phyloP scores from a whole-genome alignment of 129 eudicot genomes.

The Centaurea solstitialis region DNA sequence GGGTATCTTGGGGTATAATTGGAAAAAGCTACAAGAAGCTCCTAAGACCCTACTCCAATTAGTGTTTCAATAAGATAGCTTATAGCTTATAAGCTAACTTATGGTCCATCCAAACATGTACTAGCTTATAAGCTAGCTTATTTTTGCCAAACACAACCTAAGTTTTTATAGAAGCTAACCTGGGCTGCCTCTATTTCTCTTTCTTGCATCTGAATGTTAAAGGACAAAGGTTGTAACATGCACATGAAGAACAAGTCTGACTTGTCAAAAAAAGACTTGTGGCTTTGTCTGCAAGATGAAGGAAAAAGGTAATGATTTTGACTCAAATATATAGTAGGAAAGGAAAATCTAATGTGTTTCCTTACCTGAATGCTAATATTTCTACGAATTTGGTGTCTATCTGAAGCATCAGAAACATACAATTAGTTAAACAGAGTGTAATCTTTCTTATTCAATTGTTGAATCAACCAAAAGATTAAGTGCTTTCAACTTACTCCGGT shows the following conservation, averaged over 20 bases:
- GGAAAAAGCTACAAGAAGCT: too few species aligned
- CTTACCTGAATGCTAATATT: conserved; percentile 79
- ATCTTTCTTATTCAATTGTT: background rate
- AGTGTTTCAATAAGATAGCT: too few species aligned
- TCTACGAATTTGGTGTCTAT: conserved; percentile 67
- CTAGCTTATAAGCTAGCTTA: too few species aligned
- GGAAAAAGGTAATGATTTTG: too few species aligned
- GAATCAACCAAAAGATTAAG: background rate
- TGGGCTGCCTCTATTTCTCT: conserved; percentile 86
- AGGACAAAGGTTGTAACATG: conserved; percentile 75
- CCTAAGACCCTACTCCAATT: too few species aligned
- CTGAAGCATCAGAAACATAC: conserved; percentile 44
- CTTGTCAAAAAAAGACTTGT: conserved; percentile 74
- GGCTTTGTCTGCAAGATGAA: conserved; percentile 69
- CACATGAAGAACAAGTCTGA: conserved; percentile 87
- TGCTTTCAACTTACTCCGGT: conserved; percentile 67
- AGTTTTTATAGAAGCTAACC: conserved; percentile 47
- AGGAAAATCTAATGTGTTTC: background rate
- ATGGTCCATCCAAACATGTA: too few species aligned
- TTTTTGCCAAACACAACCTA: too few species aligned
- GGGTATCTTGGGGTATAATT: too few species aligned
- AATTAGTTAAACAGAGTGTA: background rate
- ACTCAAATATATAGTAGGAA: too few species aligned
- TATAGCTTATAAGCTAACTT: too few species aligned
- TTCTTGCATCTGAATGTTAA: conserved; percentile 72